phyloP scores from a whole-genome alignment of 306 rosid species.

The Rubus idaeus region DNA sequence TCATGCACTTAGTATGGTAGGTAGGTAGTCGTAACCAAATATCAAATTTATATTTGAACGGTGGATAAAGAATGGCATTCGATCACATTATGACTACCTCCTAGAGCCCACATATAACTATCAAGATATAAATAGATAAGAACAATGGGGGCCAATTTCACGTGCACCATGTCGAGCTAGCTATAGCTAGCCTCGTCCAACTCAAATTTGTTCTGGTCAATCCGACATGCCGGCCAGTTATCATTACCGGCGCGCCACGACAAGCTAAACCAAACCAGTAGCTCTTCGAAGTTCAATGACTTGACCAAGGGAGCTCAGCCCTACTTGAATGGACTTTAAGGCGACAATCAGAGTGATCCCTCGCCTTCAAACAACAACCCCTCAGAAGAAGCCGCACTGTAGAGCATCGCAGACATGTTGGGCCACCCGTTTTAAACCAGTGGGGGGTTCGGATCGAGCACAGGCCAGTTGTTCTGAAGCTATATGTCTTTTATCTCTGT shows the following conservation, averaged over 20 bases:
- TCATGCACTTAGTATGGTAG: not conserved
- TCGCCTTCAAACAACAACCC: conserved; percentile 22
- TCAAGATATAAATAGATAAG: not conserved
- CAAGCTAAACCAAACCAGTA: not conserved
- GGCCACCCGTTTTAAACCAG: conserved; percentile 8
- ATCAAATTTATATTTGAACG: not conserved
- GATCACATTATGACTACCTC: too few species aligned
- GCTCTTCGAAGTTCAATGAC: conserved; percentile 9
- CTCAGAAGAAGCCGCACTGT: not conserved
- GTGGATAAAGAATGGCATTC: not conserved
- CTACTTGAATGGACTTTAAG: conserved; percentile 7
- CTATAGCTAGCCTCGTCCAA: conserved; percentile 12
- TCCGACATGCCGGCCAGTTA: conserved; percentile 37
- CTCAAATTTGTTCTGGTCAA: conserved; percentile 24
- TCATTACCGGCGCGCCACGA: conserved; percentile 31
- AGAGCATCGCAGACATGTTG: conserved; percentile 18
- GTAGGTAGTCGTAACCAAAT: not conserved
- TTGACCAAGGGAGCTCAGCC: not conserved
- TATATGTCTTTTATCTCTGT: not conserved
- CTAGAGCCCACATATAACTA: conserved; percentile 23
- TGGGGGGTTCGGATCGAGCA: conserved; percentile 7
- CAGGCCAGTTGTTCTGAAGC: conserved; percentile 26
- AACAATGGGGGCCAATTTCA: conserved; percentile 28
- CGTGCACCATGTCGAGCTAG: conserved; percentile 42
- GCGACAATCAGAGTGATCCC: conserved; percentile 7